Evolutionary conservation across 768 basidiomycete genomes (phyloP), one percentile per base, ranked within the genome.

Genomic region (Astraeus odoratus): DNA sequence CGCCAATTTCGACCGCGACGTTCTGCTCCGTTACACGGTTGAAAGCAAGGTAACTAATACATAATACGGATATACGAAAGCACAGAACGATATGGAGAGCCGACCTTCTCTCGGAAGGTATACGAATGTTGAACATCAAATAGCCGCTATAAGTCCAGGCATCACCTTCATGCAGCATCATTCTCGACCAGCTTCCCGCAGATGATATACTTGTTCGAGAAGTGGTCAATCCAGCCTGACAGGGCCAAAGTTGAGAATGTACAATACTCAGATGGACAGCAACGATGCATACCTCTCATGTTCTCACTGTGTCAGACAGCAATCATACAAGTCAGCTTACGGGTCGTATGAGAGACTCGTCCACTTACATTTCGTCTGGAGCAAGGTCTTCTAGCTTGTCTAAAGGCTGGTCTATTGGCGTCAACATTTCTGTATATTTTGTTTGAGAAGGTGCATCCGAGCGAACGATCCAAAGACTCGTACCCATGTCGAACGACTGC

Each of bases 401-500:
- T 33, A 97, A 69, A 0, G 89, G 85, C 61, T 88, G 74, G 64
- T 94, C 91, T 4, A 92, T 57, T 0, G 89, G 80, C 0, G 90
- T 93, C 48, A 97, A 74, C 89, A 96, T 95, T 39, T 92, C 94
- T 86, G 57, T 20, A 30, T 16, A 45, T 36, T 13, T 5, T 15
- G 10, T 19, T 1, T 40, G 43, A 37, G 19, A 34, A 22, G 27
- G 30, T 48, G 22, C 24, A 43, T 19, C 39, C 15, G 35, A 43
- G 25, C 27, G 24, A 27, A 5, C 9, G 20, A 22, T 22, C 18
- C n/a, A 33, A 27, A 42, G 5, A 6, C 27, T 58, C 84, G 42
- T 57, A 90, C 93, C 90, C n/a, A 70, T 24, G 41, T 94, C 94
- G 53, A 96, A 97, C 3, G 92, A 95, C 67, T 97, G 94, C 67